These are phyloP conservation scores for Thecaphora thlaspeos DNA, from an alignment of 1,284 basidiomycete genomes.

Conservation along the genomic window DNA sequence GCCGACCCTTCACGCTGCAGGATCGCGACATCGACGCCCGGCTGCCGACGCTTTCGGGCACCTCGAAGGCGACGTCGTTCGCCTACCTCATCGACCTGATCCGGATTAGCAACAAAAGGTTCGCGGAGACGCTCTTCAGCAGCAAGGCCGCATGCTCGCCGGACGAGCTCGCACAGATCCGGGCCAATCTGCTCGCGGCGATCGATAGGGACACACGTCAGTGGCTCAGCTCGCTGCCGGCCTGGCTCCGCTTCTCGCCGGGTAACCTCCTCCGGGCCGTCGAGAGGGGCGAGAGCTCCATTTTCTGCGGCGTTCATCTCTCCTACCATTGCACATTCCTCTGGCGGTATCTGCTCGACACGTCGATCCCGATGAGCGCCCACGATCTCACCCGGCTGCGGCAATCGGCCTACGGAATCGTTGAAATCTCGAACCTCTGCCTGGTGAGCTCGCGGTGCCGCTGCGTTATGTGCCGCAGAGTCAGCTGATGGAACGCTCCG, in stretches of 20 bases:
- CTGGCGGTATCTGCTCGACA: background rate
- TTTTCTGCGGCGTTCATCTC: background rate
- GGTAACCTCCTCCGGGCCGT: background rate
- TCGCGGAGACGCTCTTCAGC: background rate
- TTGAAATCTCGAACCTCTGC: background rate
- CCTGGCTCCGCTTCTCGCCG: background rate
- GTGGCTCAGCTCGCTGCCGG: background rate
- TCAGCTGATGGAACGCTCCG: too few relatives aligned
- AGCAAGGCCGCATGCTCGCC: background rate
- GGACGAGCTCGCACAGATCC: background rate
- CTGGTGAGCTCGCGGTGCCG: too few relatives aligned
- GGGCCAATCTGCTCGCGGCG: background rate
- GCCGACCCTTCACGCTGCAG: constrained; percentile 21
- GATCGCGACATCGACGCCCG: constrained; percentile 22
- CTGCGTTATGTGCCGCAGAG: too few relatives aligned
- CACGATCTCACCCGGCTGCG: background rate
- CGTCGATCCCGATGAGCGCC: background rate
- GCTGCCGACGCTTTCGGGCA: background rate
- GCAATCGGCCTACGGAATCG: background rate
- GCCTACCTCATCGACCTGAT: background rate
- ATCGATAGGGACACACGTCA: background rate
- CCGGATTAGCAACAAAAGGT: background rate
- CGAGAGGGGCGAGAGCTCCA: background rate
- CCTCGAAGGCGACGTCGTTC: background rate
- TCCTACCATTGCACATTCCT: background rate